Conservation (phyloP, 306 rosid species). For the Cicer cuneatum region DNA sequence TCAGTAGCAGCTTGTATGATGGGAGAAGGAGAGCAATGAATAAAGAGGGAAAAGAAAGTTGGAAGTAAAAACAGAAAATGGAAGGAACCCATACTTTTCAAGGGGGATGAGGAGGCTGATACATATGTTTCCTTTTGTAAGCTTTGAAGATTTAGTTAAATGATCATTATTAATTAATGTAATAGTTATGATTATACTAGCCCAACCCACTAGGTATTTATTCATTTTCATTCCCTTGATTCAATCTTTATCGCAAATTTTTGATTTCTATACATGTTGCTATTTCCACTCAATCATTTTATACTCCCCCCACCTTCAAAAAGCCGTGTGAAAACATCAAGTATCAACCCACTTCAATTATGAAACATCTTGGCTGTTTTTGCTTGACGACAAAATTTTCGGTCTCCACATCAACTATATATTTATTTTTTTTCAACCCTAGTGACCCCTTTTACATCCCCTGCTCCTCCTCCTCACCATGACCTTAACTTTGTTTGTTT, state of each 20-base stretch:
- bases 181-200: slow-evolving; percentile 14
- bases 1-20: slow-evolving; percentile 26
- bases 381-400: neutral
- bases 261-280: neutral
- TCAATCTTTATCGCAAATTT: neutral
- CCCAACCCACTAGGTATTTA: slow-evolving; percentile 20
- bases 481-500: neutral
- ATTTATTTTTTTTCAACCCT: neutral
- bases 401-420: neutral
- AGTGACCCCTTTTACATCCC: neutral
- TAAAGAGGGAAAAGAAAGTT: slow-evolving; percentile 16
- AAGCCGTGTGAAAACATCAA: slow-evolving; percentile 11
- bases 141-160: neutral
- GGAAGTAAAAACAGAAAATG: slow-evolving; percentile 27
- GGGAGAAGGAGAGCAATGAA: slow-evolving; percentile 29
- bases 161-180: neutral
- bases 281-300: slow-evolving; percentile 30
- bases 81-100: slow-evolving; percentile 40
- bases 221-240: neutral
- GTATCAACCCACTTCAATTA: slow-evolving; percentile 15
- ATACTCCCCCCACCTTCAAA: slow-evolving; percentile 36
- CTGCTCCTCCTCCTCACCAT: neutral
- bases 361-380: neutral
- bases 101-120: neutral
- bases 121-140: slow-evolving; percentile 15